Evolutionary conservation across 805 yeast species (phyloP).

Genomic region (Clavispora vitiphila): DNA sequence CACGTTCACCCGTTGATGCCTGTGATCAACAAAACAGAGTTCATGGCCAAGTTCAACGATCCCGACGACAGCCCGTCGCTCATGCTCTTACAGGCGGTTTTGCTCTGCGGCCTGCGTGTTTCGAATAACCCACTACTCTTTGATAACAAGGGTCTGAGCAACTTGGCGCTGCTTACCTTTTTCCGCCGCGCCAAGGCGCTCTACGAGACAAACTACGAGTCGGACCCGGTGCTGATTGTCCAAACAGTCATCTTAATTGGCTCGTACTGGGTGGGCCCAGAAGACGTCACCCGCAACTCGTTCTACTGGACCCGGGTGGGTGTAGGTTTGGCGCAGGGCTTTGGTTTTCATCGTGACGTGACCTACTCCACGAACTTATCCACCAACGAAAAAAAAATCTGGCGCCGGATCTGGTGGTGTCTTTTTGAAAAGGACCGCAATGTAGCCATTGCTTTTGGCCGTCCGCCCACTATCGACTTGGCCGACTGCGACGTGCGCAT

Average conservation of each 20-base stretch:
- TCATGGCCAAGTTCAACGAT: conserved; percentile 52
- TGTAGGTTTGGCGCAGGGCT: conserved; percentile 64
- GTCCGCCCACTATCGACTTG: conserved; percentile 63
- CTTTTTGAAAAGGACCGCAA: conserved; percentile 66
- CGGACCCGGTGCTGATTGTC: conserved; percentile 55
- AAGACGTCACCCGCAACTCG: conserved; percentile 60
- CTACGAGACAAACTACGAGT: conserved; percentile 64
- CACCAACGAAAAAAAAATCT: conserved; percentile 39
- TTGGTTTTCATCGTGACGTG: conserved; percentile 66
- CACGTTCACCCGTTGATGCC: conserved; percentile 68
- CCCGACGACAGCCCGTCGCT: conserved; percentile 58
- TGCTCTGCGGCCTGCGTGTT: conserved; percentile 64
- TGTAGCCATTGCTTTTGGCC: conserved; percentile 67
- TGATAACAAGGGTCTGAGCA: conserved; percentile 48
- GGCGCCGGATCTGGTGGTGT: conserved; percentile 76
- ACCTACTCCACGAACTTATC: conserved; percentile 36
- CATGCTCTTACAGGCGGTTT: conserved; percentile 60
- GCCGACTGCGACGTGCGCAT: conserved; percentile 76
- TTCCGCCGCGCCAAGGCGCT: conserved; percentile 71
- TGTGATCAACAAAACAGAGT: conserved; percentile 55
- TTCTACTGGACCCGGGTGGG: conserved; percentile 71
- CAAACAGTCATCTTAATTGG: conserved; percentile 62
- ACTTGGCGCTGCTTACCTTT: conserved; percentile 47
- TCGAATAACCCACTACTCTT: conserved; percentile 48
- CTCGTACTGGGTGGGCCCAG: conserved; percentile 71